Conservation (phyloP, 2,329 filamentous ascomycete species). For the Tolypocladium paradoxum region DNA sequence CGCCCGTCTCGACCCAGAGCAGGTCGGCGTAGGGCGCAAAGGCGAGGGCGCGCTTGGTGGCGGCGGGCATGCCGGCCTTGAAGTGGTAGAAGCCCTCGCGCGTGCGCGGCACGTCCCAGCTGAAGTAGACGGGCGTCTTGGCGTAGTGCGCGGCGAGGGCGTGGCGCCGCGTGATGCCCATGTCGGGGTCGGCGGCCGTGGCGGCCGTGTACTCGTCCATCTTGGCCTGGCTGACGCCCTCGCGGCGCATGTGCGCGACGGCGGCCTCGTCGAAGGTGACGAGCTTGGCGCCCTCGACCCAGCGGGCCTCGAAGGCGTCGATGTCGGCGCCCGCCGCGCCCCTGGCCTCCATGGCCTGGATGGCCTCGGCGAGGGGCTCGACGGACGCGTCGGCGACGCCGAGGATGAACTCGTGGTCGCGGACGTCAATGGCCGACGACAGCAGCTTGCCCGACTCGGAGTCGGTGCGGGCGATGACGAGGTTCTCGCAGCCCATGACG, state of each 20-base stretch:
- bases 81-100: constrained; percentile 93
- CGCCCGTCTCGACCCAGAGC: constrained; percentile 92
- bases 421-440: constrained; percentile 81
- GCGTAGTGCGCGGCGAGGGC: constrained; percentile 58
- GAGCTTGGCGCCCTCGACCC: constrained; percentile 78
- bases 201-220: constrained; percentile 57
- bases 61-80: constrained; percentile 69
- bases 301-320: constrained; percentile 73
- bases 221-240: constrained; percentile 51
- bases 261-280: constrained; percentile 90
- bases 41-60: constrained; percentile 84
- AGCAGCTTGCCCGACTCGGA: constrained; percentile 88
- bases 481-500: constrained; percentile 90
- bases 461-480: constrained; percentile 90
- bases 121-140: constrained; percentile 64
- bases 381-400: constrained; percentile 66
- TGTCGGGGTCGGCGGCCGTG: constrained; percentile 53
- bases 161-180: constrained; percentile 70
- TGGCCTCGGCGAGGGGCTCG: constrained; percentile 73
- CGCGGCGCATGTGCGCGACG: constrained; percentile 57
- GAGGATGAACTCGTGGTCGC: constrained; percentile 95
- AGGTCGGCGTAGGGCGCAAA: constrained; percentile 91
- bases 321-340: constrained; percentile 74
- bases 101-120: constrained; percentile 85
- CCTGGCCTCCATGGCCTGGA: constrained; percentile 78